These are phyloP conservation scores for Graphilbum fragrans DNA, from an alignment of 2,329 filamentous ascomycete genomes.

Conservation along the genomic window DNA sequence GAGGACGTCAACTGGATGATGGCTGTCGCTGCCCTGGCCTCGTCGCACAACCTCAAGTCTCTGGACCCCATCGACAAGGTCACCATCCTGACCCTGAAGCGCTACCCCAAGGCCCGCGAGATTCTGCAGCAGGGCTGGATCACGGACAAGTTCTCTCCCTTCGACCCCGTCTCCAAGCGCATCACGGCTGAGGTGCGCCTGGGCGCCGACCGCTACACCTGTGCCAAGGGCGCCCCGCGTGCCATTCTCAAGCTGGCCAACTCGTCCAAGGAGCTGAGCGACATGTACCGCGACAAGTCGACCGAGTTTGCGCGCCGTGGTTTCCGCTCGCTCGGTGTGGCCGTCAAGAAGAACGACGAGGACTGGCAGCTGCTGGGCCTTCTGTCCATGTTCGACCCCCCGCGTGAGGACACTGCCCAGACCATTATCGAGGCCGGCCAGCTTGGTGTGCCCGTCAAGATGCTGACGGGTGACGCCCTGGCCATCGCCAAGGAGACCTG, in stretches of 20 bases:
- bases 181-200: conserved; percentile 72
- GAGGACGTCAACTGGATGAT: conserved; percentile 81
- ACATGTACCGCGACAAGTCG: conserved; percentile 85
- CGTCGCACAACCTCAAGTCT: conserved; percentile 90
- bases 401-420: conserved; percentile 79
- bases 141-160: conserved; percentile 78
- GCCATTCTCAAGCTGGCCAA: conserved; percentile 61
- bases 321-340: conserved; percentile 88
- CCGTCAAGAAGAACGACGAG: conserved; percentile 71
- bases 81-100: conserved; percentile 74
- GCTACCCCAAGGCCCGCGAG: conserved; percentile 71
- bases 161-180: conserved; percentile 91
- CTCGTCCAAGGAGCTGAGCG: conserved; percentile 64
- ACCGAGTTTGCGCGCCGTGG: conserved; percentile 85
- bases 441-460: conserved; percentile 84
- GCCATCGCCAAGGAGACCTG: conserved; percentile 88
- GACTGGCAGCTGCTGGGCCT: conserved; percentile 89
- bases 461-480: conserved; percentile 90
- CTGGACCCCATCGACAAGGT: conserved; percentile 92
- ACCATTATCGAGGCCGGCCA: conserved; percentile 84
- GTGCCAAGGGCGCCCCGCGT: conserved; percentile 74
- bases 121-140: conserved; percentile 39
- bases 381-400: conserved; percentile 87
- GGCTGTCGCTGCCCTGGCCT: conserved; percentile 81
- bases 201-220: conserved; percentile 68